Conservation (phyloP, 805 yeast species). For the Metschnikowia chrysomelidarum region DNA sequence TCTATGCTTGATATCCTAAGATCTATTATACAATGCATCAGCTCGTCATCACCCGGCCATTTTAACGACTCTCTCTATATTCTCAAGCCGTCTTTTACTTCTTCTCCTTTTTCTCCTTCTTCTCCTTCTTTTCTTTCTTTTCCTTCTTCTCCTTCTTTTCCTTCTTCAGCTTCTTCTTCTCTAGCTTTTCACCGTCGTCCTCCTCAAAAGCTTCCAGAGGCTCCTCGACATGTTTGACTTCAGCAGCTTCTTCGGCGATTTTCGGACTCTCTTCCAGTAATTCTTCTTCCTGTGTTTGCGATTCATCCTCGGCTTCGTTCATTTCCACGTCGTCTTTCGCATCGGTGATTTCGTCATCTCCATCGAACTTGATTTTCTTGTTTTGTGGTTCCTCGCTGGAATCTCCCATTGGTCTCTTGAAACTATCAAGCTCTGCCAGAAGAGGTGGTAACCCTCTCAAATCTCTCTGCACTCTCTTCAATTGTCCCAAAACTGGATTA, state of each 20-base stretch:
- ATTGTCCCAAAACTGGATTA: slow-evolving; percentile 54
- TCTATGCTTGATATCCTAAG: no score
- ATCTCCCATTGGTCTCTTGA: slow-evolving; percentile 9
- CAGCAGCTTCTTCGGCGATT: slow-evolving; percentile 1
- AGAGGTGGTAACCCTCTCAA: slow-evolving; percentile 77
- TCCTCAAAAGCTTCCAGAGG: slow-evolving; percentile 13
- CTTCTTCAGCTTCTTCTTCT: slow-evolving; percentile 26
- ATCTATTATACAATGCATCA: slow-evolving; percentile 7
- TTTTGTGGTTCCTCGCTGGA: slow-evolving; percentile 15
- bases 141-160: slow-evolving; percentile 19
- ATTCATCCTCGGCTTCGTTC: slow-evolving; percentile 8
- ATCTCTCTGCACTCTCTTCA: slow-evolving; percentile 72
- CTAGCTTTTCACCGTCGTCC: slow-evolving; percentile 25
- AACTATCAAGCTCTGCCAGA: slow-evolving; percentile 22
- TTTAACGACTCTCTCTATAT: background rate
- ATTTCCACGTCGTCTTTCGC: slow-evolving; percentile 12
- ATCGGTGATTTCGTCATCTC: slow-evolving; percentile 17
- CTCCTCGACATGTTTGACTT: slow-evolving; percentile 14
- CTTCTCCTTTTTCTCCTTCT: slow-evolving; percentile 6
- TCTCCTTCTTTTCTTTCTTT: slow-evolving; percentile 8
- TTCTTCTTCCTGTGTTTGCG: slow-evolving; percentile 6
- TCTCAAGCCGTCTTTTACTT: background rate
- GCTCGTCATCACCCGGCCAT: background rate
- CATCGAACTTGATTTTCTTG: slow-evolving; percentile 29
- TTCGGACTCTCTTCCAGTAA: slow-evolving; percentile 2